Conservation (phyloP, 805 yeast species). For the Saccharomycopsis capsularis region DNA sequence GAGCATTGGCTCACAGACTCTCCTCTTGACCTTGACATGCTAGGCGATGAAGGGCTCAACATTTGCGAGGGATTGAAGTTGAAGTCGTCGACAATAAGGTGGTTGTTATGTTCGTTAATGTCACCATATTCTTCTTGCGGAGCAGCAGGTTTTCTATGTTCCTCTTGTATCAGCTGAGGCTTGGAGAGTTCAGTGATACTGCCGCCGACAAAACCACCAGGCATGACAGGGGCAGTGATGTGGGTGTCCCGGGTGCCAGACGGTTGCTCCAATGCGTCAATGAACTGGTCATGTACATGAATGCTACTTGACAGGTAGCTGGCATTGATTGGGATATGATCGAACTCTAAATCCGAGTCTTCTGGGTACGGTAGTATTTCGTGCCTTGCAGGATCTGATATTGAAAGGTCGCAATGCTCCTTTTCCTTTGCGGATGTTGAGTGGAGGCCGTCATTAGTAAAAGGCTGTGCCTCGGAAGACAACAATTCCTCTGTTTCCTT, state of each 20-base stretch:
- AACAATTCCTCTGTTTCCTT: not conserved
- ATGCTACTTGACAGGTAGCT: not conserved
- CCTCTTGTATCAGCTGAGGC: not conserved
- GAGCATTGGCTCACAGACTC: conserved; percentile 6
- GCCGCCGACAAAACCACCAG: not conserved
- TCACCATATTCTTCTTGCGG: too few species aligned
- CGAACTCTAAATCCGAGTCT: too few species aligned
- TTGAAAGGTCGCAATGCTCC: too few species aligned
- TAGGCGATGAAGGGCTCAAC: not conserved
- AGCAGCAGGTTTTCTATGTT: not conserved
- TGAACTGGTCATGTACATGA: not conserved
- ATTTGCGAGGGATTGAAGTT: not conserved
- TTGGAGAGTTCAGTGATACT: not conserved
- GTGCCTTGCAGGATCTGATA: not conserved
- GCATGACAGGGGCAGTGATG: not conserved
- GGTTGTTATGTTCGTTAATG: not conserved
- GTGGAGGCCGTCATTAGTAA: too few species aligned
- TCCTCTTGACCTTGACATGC: conserved; percentile 8
- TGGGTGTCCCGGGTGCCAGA: not conserved
- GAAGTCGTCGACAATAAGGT: not conserved
- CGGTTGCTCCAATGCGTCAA: not conserved
- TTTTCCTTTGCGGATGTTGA: too few species aligned
- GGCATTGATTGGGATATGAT: too few species aligned
- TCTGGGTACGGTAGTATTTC: not conserved
- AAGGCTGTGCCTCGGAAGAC: too few species aligned